Base-by-base conservation (phyloP, 495 filamentous ascomycete genomes). In the Penicillium verhagenii region DNA sequence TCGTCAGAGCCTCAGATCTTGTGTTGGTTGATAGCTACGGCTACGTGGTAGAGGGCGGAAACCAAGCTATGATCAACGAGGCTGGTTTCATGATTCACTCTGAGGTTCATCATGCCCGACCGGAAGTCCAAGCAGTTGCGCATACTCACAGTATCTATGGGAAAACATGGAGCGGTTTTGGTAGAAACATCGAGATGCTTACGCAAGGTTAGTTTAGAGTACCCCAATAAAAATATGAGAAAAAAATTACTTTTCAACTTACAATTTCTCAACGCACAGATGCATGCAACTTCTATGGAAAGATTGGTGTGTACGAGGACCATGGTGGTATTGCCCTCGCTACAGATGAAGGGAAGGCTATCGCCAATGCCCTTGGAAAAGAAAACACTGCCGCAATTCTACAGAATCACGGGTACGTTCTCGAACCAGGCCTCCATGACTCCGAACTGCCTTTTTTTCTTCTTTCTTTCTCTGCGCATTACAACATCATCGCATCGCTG, bases 381-480 rank as follows among this genome's bases (percentile, higher is more conserved):
- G 62, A 67, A 20, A 76, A 78, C 4, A 84, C 82, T 64, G 79
- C 78, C 3, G 72, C 72, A 1, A 81, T 86, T 6, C 61, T 85
- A 38, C 82, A 84, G 66, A 85, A 85, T 14, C 46, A 86, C 64
- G 82, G n/a, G n/a, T n/a, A n/a, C n/a, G n/a, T n/a, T n/a, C n/a
- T n/a, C n/a, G n/a, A n/a, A n/a, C n/a, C n/a, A n/a, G n/a, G n/a
- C n/a, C n/a, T n/a, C n/a, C n/a, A n/a, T n/a, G n/a, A n/a, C n/a
- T n/a, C n/a, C n/a, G n/a, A n/a, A n/a, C n/a, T n/a, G n/a, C n/a
- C n/a, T n/a, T n/a, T n/a, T n/a, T n/a, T n/a, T n/a, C n/a, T n/a
- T n/a, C n/a, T n/a, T n/a, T n/a, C n/a, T n/a, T n/a, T n/a, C n/a
- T n/a, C n/a, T n/a, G n/a, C n/a, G n/a, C n/a, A n/a, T n/a, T n/a